Percentiles rank a stretch among this genome's conserved stretches.
These are phyloP conservation scores for Lotus japonicus DNA, from an alignment of 306 rosid species.

Conservation along the genomic window DNA sequence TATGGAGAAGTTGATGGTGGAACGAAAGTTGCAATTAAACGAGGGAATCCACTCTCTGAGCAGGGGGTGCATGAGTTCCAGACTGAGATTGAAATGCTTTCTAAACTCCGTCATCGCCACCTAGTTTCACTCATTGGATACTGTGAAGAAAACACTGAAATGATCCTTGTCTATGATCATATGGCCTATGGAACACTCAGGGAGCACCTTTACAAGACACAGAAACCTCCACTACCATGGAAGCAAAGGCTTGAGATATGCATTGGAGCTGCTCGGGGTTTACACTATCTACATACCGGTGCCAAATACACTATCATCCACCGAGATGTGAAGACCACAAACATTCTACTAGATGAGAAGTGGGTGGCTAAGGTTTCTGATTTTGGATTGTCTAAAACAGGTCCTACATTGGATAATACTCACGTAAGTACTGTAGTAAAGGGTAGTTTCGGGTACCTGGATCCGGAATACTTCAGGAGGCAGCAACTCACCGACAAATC, in stretches of 20 bases:
- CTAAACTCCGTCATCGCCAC: conserved; percentile 98
- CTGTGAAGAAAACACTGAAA: conserved; percentile 92
- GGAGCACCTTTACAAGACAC: conserved; percentile 96
- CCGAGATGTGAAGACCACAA: conserved; percentile 95
- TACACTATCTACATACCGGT: conserved; percentile 96
- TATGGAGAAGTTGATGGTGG: conserved; percentile 84
- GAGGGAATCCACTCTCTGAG: conserved; percentile 94
- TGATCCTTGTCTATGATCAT: conserved; percentile 95
- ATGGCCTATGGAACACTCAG: conserved; percentile 95
- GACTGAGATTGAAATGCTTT: conserved; percentile 99
- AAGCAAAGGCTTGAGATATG: conserved; percentile 99
- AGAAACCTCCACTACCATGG: conserved; percentile 96
- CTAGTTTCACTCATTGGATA: conserved; percentile 94
- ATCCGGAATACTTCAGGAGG: conserved; percentile 97
- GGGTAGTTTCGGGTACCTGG: conserved; percentile 98
- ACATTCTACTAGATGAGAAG: conserved; percentile 93
- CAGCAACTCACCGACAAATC: conserved; percentile 97
- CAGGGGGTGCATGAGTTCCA: conserved; percentile 99
- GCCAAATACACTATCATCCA: conserved; percentile 97
- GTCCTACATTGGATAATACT: conserved; percentile 93
- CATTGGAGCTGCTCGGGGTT: conserved; percentile 96
- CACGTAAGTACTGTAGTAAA: conserved; percentile 98
- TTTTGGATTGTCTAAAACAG: conserved; percentile 96
- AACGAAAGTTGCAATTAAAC: conserved; percentile 87
- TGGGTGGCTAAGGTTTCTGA: conserved; percentile 99